phyloP scores from a whole-genome alignment of 352 stramenopile species.

The Phytophthora chlamydospora region DNA sequence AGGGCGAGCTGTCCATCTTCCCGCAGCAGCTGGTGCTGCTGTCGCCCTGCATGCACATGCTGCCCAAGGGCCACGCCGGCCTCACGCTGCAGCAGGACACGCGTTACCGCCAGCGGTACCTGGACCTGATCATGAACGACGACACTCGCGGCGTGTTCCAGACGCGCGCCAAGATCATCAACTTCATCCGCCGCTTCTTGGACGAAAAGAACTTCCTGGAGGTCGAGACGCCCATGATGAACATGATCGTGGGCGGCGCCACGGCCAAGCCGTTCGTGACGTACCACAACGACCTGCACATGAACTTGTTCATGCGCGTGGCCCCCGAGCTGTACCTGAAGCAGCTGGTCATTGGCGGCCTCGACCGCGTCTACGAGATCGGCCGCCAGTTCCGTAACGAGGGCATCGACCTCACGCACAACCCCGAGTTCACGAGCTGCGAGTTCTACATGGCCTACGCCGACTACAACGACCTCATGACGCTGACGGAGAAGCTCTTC shows the following conservation, averaged over 20 bases:
- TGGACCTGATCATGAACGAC: constrained; percentile 98
- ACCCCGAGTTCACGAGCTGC: constrained; percentile 99
- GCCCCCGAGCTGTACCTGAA: constrained; percentile 98
- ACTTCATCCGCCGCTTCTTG: constrained; percentile 93
- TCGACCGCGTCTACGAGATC: constrained; percentile 99
- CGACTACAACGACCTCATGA: constrained; percentile 99
- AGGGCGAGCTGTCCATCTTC: constrained; percentile 98
- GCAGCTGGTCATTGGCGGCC: constrained; percentile 97
- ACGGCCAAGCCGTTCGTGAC: constrained; percentile 98
- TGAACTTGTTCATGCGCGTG: constrained; percentile 97
- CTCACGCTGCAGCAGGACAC: constrained; percentile 78
- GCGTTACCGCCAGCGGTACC: constrained; percentile 93
- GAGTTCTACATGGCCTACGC: constrained; percentile 99
- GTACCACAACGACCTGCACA: constrained; percentile 96
- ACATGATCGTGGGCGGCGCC: constrained; percentile 94
- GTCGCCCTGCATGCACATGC: constrained; percentile 87
- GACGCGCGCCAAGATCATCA: constrained; percentile 94
- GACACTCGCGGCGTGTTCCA: constrained; percentile 93
- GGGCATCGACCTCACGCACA: constrained; percentile 97
- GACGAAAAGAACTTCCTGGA: constrained; percentile 96
- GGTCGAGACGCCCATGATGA: constrained; percentile 98
- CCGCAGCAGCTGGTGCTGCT: constrained; percentile 80
- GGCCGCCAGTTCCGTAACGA: constrained; percentile 99
- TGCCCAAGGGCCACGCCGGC: constrained; percentile 78
- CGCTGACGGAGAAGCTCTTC: constrained; percentile 95